Base-by-base conservation (phyloP, 148 eudicot species). In the Fagopyrum homotropicum region DNA sequence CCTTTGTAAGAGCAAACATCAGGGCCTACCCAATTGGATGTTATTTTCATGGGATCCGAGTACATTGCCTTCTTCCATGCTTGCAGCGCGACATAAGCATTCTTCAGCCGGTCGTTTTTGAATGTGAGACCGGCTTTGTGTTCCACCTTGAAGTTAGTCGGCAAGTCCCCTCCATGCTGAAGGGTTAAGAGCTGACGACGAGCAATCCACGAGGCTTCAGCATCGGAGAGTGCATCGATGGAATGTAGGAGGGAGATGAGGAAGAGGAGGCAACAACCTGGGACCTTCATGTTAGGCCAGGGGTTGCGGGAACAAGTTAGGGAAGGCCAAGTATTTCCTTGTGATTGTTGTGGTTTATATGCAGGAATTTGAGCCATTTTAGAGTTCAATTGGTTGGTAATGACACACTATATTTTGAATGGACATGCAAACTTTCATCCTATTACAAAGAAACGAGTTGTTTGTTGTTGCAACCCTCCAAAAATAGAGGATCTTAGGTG, bases 1-100 rank as follows among this genome's bases (percentile, higher is more conserved):
- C 80, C 80, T 29, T 59, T 16, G 26, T 78, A 78, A n/a, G 71
- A 59, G 15, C 80, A 78, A n/a, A 78, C 76, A 45, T 78, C 72
- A 1, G 19, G 0, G 2, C 80, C 80, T 0, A 47, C 64, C 80
- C 80, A 78, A 50, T 78, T 73, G 4, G 40, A 15, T 0, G 76
- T 78, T 11, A 63, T 2, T 45, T 78, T 78, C 15, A 26, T 15
- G 0, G 80, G 76, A 64, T 78, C 80, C 8, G 80, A 78, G 40
- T 56, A 40, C 4, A 78, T 78, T 9, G 80, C 72, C 51, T 22
- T 44, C 50, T 78, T 78, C 76, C 76, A 78, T 60, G 80, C 59
- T 30, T 78, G 80, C 2, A 78, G 50, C 3, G 76, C 80, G 4
- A 72, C 52, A 47, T 73, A 78, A 9, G 80, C 80, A 1, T 26